phyloP scores from a whole-genome alignment of 495 filamentous ascomycete genomes.

The Neurospora sp. region DNA sequence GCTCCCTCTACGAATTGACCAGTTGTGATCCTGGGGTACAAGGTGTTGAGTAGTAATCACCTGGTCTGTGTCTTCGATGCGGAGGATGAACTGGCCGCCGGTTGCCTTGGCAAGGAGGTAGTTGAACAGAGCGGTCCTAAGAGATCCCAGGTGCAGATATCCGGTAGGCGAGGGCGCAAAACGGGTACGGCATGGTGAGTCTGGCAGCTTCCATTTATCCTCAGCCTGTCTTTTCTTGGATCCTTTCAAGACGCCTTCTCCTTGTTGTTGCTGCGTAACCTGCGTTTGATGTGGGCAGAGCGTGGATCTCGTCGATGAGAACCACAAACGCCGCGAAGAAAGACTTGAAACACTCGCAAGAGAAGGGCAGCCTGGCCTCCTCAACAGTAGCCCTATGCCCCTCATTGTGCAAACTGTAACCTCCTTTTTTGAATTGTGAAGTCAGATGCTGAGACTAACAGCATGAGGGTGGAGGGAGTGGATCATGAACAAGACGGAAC shows the following conservation, averaged over 20 bases:
- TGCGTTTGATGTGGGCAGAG: background rate
- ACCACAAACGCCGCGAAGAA: background rate
- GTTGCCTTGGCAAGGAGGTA: slow-evolving; percentile 81
- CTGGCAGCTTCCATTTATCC: slow-evolving; percentile 32
- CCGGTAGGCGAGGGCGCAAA: slow-evolving; percentile 96
- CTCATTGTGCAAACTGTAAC: background rate
- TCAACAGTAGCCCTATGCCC: background rate
- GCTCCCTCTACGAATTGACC: background rate
- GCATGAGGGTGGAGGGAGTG: background rate
- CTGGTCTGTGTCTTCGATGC: slow-evolving; percentile 94
- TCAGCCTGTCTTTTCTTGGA: background rate
- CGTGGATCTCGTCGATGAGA: background rate
- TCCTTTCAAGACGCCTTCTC: background rate
- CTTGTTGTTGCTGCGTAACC: background rate
- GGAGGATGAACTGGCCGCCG: slow-evolving; percentile 82
- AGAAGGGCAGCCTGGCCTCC: background rate
- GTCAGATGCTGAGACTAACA: background rate
- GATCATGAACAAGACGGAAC: background rate
- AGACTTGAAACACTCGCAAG: background rate
- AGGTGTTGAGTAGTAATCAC: slow-evolving; percentile 31
- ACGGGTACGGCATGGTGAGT: slow-evolving; percentile 68
- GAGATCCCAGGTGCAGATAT: slow-evolving; percentile 80
- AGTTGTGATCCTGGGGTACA: background rate
- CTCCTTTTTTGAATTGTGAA: background rate
- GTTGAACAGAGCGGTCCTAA: slow-evolving; percentile 88